Percentiles rank a stretch among this genome's conserved stretches.
These are phyloP conservation scores for Fraxinus excelsior DNA, from an alignment of 257 asterid genomes.

Conservation along the genomic window DNA sequence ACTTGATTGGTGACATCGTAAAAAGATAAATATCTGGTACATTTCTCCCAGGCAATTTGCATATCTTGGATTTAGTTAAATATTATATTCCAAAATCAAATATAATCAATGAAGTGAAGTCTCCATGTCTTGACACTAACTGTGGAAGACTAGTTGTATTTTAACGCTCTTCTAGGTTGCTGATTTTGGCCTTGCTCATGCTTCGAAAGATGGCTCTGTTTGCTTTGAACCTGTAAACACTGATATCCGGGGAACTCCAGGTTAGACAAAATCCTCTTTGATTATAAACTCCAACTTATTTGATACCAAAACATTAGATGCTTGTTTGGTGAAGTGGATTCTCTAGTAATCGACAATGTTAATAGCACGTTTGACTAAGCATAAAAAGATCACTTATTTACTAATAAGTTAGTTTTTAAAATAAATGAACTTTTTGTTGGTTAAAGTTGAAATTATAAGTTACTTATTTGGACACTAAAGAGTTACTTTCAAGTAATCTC, in stretches of 20 bases:
- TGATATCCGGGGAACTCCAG: conserved; percentile 93
- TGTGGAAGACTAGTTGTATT: background rate
- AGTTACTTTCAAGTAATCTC: background rate
- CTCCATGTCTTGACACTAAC: background rate
- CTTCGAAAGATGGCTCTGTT: conserved; percentile 92
- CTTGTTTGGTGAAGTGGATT: conserved; percentile 71
- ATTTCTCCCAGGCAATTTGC: background rate
- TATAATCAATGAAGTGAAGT: background rate
- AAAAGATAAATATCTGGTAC: background rate
- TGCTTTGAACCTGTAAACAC: conserved; percentile 94
- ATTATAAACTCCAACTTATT: background rate
- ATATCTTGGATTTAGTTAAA: background rate
- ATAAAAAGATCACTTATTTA: background rate
- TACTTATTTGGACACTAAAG: background rate
- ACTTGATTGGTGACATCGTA: background rate
- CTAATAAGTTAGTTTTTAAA: background rate
- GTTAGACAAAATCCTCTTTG: conserved; percentile 41
- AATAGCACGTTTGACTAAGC: background rate
- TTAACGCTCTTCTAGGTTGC: conserved; percentile 64
- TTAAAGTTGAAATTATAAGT: background rate
- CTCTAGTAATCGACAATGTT: background rate
- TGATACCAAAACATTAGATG: background rate
- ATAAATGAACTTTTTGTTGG: background rate
- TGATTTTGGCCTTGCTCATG: conserved; percentile 95
- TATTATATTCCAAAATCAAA: background rate